These are phyloP conservation scores for Fusarium foetens DNA, from an alignment of 2,329 filamentous ascomycete genomes.

Conservation along the genomic window DNA sequence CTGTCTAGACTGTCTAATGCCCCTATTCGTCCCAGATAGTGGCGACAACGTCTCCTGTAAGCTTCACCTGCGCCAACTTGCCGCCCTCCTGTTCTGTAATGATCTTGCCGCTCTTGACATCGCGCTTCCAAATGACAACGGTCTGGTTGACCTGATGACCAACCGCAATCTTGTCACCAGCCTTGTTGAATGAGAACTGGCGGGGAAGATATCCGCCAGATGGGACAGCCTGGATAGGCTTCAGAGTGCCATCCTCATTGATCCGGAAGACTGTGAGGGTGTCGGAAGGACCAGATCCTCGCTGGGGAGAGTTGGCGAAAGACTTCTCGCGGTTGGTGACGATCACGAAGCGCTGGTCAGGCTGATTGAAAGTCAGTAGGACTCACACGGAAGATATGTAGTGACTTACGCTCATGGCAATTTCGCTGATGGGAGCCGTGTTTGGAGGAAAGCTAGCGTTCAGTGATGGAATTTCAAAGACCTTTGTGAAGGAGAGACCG, in stretches of 20 bases:
- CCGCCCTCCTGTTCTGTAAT: slow-evolving; percentile 34
- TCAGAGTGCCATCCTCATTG: slow-evolving; percentile 28
- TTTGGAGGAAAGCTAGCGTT: slow-evolving; percentile 28
- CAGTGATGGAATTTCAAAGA: slow-evolving; percentile 37
- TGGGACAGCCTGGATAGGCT: slow-evolving; percentile 34
- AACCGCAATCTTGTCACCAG: slow-evolving; percentile 40
- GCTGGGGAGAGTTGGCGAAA: slow-evolving; percentile 31
- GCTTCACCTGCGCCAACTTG: slow-evolving; percentile 34
- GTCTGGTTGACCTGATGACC: slow-evolving; percentile 41
- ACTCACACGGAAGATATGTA: accelerated
- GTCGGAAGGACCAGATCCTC: slow-evolving; percentile 29
- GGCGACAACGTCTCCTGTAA: slow-evolving; percentile 29
- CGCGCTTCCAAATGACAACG: slow-evolving; percentile 40
- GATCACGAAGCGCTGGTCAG: slow-evolving; percentile 35
- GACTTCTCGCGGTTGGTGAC: slow-evolving; percentile 41
- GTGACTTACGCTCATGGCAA: slow-evolving; percentile 36
- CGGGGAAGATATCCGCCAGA: slow-evolving; percentile 38
- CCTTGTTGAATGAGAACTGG: slow-evolving; percentile 41
- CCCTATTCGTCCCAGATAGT: slow-evolving; percentile 41
- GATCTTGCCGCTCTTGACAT: slow-evolving; percentile 37
- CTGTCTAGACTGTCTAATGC: too few species aligned
- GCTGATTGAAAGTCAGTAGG: slow-evolving; percentile 4
- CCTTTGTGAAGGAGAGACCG: slow-evolving; percentile 33
- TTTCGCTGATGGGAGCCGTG: slow-evolving; percentile 39
- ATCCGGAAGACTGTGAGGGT: slow-evolving; percentile 39